These are phyloP conservation scores for Cladosporium austrohemisphaericum DNA, from an alignment of 2,329 filamentous ascomycete species.

Conservation along the genomic window DNA sequence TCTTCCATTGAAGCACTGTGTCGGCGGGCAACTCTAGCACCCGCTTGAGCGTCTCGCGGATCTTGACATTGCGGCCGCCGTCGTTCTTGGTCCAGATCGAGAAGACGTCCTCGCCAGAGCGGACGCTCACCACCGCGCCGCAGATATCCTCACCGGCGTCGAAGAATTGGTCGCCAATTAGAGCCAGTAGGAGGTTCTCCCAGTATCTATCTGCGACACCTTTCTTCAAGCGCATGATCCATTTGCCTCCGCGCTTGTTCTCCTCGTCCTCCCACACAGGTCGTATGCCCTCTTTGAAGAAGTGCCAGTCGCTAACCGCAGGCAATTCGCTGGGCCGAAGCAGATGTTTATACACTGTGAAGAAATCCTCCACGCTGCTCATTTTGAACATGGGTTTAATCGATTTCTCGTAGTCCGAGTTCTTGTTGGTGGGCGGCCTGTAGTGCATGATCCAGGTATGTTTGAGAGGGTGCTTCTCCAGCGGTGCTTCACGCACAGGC, in stretches of 20 bases:
- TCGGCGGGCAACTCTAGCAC: constrained; percentile 80
- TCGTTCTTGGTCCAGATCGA: constrained; percentile 97
- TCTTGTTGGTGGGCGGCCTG: constrained; percentile 91
- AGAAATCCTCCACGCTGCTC: constrained; percentile 83
- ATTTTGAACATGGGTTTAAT: constrained; percentile 81
- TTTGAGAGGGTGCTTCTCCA: constrained; percentile 60
- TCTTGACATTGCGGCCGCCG: constrained; percentile 90
- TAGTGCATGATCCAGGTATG: constrained; percentile 97
- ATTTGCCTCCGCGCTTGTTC: constrained; percentile 94
- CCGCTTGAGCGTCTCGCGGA: constrained; percentile 94
- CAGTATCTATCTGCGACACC: constrained; percentile 94
- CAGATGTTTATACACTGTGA: constrained; percentile 80
- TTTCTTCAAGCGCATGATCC: constrained; percentile 96
- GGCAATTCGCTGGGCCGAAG: constrained; percentile 85
- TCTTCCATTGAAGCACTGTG: constrained; percentile 92
- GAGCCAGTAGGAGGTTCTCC: constrained; percentile 87
- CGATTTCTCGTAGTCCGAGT: constrained; percentile 97
- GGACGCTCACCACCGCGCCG: constrained; percentile 87
- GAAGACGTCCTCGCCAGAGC: constrained; percentile 93
- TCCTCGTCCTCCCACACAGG: constrained; percentile 98
- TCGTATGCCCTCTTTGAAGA: constrained; percentile 94
- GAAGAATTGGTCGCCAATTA: constrained; percentile 89
- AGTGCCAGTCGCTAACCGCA: constrained; percentile 93
- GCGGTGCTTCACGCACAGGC: constrained; percentile 10
- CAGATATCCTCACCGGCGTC: constrained; percentile 94